Base-by-base conservation (phyloP, 2,329 filamentous ascomycete genomes). In the Dothideomycetes sp. region DNA sequence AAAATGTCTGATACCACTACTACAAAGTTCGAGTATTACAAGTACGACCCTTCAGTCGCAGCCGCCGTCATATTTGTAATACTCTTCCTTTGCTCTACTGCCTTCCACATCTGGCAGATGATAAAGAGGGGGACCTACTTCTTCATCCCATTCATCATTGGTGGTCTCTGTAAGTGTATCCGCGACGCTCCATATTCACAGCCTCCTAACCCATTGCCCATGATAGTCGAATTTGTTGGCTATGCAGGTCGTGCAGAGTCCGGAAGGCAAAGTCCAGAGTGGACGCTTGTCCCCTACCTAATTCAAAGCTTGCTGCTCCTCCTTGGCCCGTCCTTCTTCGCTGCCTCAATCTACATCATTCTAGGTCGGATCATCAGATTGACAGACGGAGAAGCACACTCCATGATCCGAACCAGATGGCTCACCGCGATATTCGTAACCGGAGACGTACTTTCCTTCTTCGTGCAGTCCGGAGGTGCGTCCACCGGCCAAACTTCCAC, bases 401-500 rank as follows among this genome's bases (percentile, higher is more conserved):
- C 68, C 0, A 43, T 70, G 15, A 58, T 73, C 32, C 49, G 56
- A 1, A 53, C 59, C 1, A 58, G 43, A 5, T 68, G 66, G 62
- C 52, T 77, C 4, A 76, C 73, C 3, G 69, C 64, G 39, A 58
- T 70, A 27, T 78, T 78, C 43, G 72, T 79, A 3, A 37, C 52
- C 5, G 70, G 72, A 24, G 74, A 78, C 46, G 51, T 76, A 3
- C 36, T 73, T 4, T 69, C 67, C 2, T 71, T 78, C 49, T 22
- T 66, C 3, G 53, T 75, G 3, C 73, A 77, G 51, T 59, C 58
- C 11, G 58, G 56, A 19, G 69, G 68, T 15, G 62, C 56, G 24
- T 29, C 12, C 12, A 7, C 24, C 12, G 24, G 12, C 12, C 24
- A 7, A 29, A 29, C 12, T 29, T 8, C 24, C 12, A 29, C 24